These are phyloP conservation scores for Lasiosphaeria ovina DNA, from an alignment of 495 filamentous ascomycete genomes.

Conservation along the genomic window DNA sequence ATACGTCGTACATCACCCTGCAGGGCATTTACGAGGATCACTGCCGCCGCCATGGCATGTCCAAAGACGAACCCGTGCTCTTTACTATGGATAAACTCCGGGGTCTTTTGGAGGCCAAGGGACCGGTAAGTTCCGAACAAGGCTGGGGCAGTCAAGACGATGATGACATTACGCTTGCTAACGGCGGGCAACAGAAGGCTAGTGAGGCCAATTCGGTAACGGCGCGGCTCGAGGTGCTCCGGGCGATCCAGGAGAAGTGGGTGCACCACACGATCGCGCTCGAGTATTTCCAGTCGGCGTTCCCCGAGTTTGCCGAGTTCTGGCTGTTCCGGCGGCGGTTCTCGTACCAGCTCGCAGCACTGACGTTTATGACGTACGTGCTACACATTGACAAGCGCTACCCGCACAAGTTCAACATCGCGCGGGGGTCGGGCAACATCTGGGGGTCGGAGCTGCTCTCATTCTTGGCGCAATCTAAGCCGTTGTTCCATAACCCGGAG, in stretches of 20 bases:
- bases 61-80: conserved; percentile 91
- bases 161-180: conserved; percentile 5
- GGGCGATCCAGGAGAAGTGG: conserved; percentile 86
- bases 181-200: conserved; percentile 49
- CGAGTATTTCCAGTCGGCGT: conserved; percentile 86
- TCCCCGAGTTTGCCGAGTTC: conserved; percentile 89
- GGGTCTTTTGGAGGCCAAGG: conserved; percentile 66
- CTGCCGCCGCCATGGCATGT: conserved; percentile 77
- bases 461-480: conserved; percentile 71
- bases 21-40: conserved; percentile 95
- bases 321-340: conserved; percentile 98
- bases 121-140: conserved; percentile 47
- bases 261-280: conserved; percentile 76
- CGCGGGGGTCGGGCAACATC: conserved; percentile 83
- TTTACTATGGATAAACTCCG: conserved; percentile 93
- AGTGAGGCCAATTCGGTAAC: conserved; percentile 61
- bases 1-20: conserved; percentile 88
- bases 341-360: conserved; percentile 90
- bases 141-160: too few species aligned
- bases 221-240: conserved; percentile 78
- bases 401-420: conserved; percentile 91
- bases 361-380: conserved; percentile 98
- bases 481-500: conserved; percentile 91
- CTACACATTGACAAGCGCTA: conserved; percentile 94
- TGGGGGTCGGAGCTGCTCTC: conserved; percentile 95